Base-by-base conservation (phyloP, 768 basidiomycete genomes). In the Termitomyces sp. region DNA sequence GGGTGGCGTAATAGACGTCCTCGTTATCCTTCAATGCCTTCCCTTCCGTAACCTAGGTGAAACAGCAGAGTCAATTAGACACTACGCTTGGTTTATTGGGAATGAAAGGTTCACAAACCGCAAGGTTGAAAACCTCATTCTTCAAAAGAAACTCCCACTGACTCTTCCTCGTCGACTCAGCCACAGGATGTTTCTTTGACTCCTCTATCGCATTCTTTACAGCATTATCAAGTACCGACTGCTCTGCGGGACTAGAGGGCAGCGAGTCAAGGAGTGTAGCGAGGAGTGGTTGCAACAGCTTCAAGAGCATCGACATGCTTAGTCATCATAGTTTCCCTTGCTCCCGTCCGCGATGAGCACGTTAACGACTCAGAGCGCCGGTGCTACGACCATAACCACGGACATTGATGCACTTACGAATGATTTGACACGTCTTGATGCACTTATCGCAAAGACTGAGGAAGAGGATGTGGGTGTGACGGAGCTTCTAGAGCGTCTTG, bases 61-160 rank as follows among this genome's bases (percentile, higher is more conserved):
- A 4, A 38, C 42, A 20, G n/a, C 17, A 36, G 37, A 58, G 47
- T 53, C 31, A 5, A 14, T 56, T 4, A 56, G 42, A 34, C 31
- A 9, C 31, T 2, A 20, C 31, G 3, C 7, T 45, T 34, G 20
- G 29, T 56, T 25, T 52, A n/a, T 38, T 25, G 53, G 5, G 50
- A 32, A 36, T 25, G 7, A 15, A 58, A 55, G 15, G 17, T 43
- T 48, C 36, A 83, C 85, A 67, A 66, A 92, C 92, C 55, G 90
- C 89, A 63, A 91, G 77, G 51, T 76, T 75, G 69, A 91, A 89
- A 49, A 92, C 80, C 68, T 91, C 89, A 63, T 84, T 84, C 76
- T 83, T 84, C 38, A 92, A 74, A 43, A 86, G 73, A 64, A 83
- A 83, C 68, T 93, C 92, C 91, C 92, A 93, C 66, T 85, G 84